A percentile compares a stretch with the other conserved stretches of the same genome.
These are phyloP conservation scores for Acanthamoeba royreba DNA, from an alignment of 208 protist genomes.

Conservation along the genomic window DNA sequence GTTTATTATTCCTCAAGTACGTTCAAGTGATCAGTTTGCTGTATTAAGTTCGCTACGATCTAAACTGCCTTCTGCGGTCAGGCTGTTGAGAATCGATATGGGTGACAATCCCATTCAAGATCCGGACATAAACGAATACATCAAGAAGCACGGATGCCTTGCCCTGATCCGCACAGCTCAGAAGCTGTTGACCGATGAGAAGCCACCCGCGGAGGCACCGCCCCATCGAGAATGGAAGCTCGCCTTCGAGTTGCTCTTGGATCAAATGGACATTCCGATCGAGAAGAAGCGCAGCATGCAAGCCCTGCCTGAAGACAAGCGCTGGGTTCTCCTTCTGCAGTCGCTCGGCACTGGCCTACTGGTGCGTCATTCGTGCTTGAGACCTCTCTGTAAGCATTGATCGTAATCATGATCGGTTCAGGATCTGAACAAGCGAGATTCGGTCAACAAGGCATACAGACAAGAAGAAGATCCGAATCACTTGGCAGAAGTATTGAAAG, in stretches of 20 bases:
- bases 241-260: constrained; percentile 36
- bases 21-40: no score
- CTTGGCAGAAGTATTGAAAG: background rate
- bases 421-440: constrained; percentile 18
- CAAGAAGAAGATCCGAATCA: constrained; percentile 23
- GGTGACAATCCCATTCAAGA: constrained; percentile 11
- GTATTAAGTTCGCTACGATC: no score
- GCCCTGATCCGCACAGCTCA: background rate
- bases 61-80: no score
- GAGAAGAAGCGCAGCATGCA: constrained; percentile 35
- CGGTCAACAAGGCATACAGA: background rate
- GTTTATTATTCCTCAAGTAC: constrained; percentile 23
- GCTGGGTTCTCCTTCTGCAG: constrained; percentile 32
- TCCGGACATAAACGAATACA: background rate
- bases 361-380: no score
- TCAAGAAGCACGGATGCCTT: background rate
- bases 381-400: no score
- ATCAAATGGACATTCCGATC: constrained; percentile 43
- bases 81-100: constrained; percentile 15
- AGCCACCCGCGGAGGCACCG: background rate
- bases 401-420: no score
- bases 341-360: background rate
- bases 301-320: background rate
- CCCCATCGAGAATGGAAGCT: constrained; percentile 29
- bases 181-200: constrained; percentile 13